Percentiles rank a stretch among this genome's conserved stretches.
These are phyloP conservation scores for Diaporthe ampelina DNA, from an alignment of 2,329 filamentous ascomycete species.

Conservation along the genomic window DNA sequence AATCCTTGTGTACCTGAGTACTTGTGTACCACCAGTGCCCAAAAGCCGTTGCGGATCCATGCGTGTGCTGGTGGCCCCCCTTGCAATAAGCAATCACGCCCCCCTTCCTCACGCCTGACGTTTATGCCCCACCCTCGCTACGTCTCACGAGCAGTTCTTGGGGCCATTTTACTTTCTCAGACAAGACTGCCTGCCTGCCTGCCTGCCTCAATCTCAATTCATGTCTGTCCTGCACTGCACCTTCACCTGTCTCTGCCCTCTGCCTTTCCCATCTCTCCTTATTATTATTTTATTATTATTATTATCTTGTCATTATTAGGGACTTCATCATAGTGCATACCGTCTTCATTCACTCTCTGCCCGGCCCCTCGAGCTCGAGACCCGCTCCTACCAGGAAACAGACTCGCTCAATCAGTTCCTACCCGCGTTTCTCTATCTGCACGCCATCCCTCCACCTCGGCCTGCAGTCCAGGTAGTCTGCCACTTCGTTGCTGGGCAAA, in stretches of 20 bases:
- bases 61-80: conserved; percentile 22
- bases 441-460: conserved; percentile 3
- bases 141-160: conserved; percentile 40
- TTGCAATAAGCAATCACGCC: conserved; percentile 18
- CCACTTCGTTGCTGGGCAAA: conserved; percentile 32
- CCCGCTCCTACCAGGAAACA: conserved; percentile 11
- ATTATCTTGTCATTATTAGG: conserved; percentile 17
- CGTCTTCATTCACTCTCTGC: conserved; percentile 5
- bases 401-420: conserved; percentile 12
- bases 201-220: neutral
- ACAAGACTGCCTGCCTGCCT: neutral
- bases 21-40: neutral
- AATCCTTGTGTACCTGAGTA: no score
- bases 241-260: neutral
- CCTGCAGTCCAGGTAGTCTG: neutral
- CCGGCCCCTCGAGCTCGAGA: conserved; percentile 4
- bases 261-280: conserved; percentile 7
- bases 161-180: conserved; percentile 25
- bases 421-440: conserved; percentile 3
- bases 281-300: neutral
- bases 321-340: conserved; percentile 4
- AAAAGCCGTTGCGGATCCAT: conserved; percentile 23
- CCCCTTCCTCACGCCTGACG: conserved; percentile 32
- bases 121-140: conserved; percentile 39
- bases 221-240: neutral